phyloP scores from a whole-genome alignment of 352 stramenopile species.

The Phytopythium ostracodes region DNA sequence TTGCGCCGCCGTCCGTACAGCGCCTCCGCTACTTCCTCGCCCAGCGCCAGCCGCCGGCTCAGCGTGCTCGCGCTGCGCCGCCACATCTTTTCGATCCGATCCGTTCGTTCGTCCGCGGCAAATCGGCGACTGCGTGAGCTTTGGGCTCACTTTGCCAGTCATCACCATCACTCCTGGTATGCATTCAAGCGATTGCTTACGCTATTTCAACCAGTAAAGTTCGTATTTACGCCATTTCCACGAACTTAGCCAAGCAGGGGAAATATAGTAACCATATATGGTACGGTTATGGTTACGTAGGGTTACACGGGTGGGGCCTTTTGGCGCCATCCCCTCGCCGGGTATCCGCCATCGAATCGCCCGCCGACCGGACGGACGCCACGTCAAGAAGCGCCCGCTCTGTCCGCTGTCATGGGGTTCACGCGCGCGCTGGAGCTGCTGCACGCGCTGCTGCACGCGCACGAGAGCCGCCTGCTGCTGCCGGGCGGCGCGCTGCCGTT shows the following conservation, averaged over 20 bases:
- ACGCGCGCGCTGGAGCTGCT: conserved; percentile 47
- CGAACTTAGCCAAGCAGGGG: not conserved
- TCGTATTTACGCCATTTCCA: not conserved
- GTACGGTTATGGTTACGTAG: too few relatives aligned
- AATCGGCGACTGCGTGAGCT: not conserved
- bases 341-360: not conserved
- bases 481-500: conserved; percentile 15
- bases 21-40: conserved; percentile 49
- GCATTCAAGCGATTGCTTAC: not conserved
- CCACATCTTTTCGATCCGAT: conserved; percentile 25
- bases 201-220: not conserved
- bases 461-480: conserved; percentile 5
- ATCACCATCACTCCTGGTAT: conserved; percentile 1
- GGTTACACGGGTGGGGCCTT: too few relatives aligned
- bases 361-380: too few relatives aligned
- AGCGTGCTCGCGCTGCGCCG: conserved; percentile 34
- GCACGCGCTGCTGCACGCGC: conserved; percentile 34
- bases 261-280: too few relatives aligned
- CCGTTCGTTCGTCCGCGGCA: not conserved
- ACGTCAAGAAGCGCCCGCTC: not conserved
- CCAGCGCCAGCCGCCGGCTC: conserved; percentile 37
- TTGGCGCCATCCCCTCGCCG: not conserved
- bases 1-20: conserved; percentile 33
- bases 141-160: not conserved
- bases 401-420: conserved; percentile 29